These are phyloP conservation scores for Penicillium steckii DNA, from an alignment of 495 filamentous ascomycete genomes.

Conservation along the genomic window DNA sequence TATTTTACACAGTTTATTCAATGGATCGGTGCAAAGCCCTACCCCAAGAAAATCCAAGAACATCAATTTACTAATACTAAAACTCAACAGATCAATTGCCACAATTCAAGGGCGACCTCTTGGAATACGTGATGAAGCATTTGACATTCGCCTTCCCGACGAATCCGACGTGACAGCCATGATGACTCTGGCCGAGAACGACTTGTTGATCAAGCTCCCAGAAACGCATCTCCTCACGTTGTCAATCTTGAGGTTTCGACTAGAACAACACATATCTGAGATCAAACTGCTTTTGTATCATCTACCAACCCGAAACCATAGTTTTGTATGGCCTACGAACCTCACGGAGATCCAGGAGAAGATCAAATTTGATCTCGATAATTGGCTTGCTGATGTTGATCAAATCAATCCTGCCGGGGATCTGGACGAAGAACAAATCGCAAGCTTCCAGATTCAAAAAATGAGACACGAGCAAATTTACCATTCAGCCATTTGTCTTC, in stretches of 20 bases:
- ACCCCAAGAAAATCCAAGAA: background rate
- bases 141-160: slow-evolving; percentile 18
- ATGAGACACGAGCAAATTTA: slow-evolving; percentile 19
- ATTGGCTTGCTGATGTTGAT: slow-evolving; percentile 11
- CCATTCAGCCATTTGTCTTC: slow-evolving; percentile 14
- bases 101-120: slow-evolving; percentile 30
- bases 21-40: slow-evolving; percentile 16
- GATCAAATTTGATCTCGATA: slow-evolving; percentile 18
- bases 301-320: slow-evolving; percentile 11
- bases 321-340: slow-evolving; percentile 18
- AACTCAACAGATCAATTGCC: slow-evolving; percentile 17
- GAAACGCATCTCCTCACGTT: slow-evolving; percentile 7
- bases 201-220: slow-evolving; percentile 2
- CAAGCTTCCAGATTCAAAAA: slow-evolving; percentile 8
- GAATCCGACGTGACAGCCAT: background rate
- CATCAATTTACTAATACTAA: background rate
- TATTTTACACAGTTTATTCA: slow-evolving; percentile 24
- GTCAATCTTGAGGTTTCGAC: slow-evolving; percentile 15
- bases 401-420: background rate
- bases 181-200: slow-evolving; percentile 1
- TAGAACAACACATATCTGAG: slow-evolving; percentile 24
- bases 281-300: slow-evolving; percentile 27
- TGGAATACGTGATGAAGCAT: slow-evolving; percentile 26
- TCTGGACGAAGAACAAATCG: slow-evolving; percentile 5
- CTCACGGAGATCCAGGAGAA: slow-evolving; percentile 7